phyloP scores from a whole-genome alignment of 2,329 filamentous ascomycete species.

The Fusarium xyrophilum region DNA sequence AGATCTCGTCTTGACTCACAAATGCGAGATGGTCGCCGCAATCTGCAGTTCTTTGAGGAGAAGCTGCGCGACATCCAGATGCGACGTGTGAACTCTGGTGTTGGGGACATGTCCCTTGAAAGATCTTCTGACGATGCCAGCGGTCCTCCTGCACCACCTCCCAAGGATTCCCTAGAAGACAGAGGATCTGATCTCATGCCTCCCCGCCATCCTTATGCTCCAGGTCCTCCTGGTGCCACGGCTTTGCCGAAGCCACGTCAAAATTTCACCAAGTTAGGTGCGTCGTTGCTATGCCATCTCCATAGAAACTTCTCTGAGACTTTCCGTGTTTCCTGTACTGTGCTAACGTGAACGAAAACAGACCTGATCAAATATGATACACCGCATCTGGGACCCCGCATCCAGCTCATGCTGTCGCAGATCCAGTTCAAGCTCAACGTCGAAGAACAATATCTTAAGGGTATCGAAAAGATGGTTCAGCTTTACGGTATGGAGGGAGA shows the following conservation, averaged over 20 bases:
- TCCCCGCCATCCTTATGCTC: constrained; percentile 78
- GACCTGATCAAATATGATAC: constrained; percentile 99
- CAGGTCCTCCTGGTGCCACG: constrained; percentile 70
- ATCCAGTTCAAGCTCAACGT: constrained; percentile 99
- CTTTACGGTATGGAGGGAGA: constrained; percentile 97
- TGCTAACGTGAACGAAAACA: constrained; percentile 48
- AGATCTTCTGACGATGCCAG: constrained; percentile 51
- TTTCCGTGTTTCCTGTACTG: neutral
- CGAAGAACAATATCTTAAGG: constrained; percentile 98
- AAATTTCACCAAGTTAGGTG: constrained; percentile 97
- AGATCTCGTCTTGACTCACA: constrained; percentile 90
- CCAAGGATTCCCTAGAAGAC: constrained; percentile 69
- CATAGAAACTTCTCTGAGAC: neutral
- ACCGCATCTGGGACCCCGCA: constrained; percentile 91
- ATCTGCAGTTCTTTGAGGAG: constrained; percentile 95
- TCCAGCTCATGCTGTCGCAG: constrained; percentile 98
- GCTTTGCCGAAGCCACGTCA: constrained; percentile 76
- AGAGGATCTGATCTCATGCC: constrained; percentile 77
- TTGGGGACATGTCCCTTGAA: constrained; percentile 71
- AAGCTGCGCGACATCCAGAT: constrained; percentile 87
- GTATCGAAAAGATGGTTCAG: constrained; percentile 99
- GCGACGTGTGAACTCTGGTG: constrained; percentile 73
- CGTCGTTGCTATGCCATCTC: constrained; percentile 41
- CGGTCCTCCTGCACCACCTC: constrained; percentile 69
- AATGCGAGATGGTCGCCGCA: constrained; percentile 90